phyloP scores from a whole-genome alignment of 1,284 basidiomycete species.

The Trichosporon inkin region DNA sequence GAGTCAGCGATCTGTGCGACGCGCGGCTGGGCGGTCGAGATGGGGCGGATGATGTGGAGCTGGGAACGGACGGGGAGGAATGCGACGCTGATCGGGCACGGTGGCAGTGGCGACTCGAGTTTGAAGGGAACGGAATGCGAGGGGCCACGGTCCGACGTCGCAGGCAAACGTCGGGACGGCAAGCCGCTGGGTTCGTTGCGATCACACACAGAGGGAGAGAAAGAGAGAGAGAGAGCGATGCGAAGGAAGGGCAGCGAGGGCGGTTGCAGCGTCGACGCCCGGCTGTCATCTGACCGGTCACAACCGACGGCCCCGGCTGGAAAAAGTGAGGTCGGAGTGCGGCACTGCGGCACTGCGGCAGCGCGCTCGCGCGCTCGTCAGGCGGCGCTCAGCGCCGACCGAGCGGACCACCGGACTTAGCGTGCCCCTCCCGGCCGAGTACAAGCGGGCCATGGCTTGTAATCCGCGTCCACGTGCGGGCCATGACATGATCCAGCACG shows the following conservation, averaged over 20 bases:
- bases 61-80: not conserved
- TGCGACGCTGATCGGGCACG: not conserved
- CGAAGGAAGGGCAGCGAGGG: not conserved
- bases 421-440: no score
- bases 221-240: not conserved
- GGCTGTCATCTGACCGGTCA: conserved; percentile 8
- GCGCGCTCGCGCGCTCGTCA: no score
- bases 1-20: not conserved
- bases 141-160: no score
- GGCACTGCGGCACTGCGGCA: no score
- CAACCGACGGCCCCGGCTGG: not conserved
- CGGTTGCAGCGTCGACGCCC: not conserved
- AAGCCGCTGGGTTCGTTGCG: not conserved
- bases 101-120: not conserved
- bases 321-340: not conserved
- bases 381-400: no score
- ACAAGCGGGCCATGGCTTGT: no score
- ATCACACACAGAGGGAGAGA: not conserved
- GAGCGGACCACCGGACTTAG: no score
- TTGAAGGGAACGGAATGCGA: not conserved
- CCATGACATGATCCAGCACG: not conserved
- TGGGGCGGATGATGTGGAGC: not conserved
- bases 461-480: no score
- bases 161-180: no score
- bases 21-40: no score